Evolutionary conservation across 768 basidiomycete species (phyloP).

Genomic region (Auricularia auricula-judae): DNA sequence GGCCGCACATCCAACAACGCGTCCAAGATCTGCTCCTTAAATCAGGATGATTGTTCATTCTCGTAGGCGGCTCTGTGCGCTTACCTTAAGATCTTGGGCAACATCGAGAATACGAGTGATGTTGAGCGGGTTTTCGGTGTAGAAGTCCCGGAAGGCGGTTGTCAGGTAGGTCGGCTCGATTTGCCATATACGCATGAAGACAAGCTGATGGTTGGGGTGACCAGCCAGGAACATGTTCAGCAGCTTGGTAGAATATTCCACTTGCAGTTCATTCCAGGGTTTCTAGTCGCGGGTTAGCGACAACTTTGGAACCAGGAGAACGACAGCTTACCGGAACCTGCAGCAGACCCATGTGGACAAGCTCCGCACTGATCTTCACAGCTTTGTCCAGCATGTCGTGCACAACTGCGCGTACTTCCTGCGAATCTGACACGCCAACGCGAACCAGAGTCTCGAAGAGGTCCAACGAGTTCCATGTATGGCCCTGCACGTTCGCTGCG

Average conservation of each 20-base stretch:
- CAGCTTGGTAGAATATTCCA: slow-evolving; percentile 78
- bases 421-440: slow-evolving; percentile 57
- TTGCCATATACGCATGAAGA: slow-evolving; percentile 95
- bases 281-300: slow-evolving; percentile 39
- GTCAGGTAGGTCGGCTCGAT: slow-evolving; percentile 79
- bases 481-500: slow-evolving; percentile 81
- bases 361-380: slow-evolving; percentile 84
- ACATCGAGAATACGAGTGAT: slow-evolving; percentile 92
- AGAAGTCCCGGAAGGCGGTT: slow-evolving; percentile 82
- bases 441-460: slow-evolving; percentile 82
- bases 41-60: background rate
- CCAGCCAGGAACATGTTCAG: slow-evolving; percentile 85
- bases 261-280: slow-evolving; percentile 77
- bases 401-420: slow-evolving; percentile 65
- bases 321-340: slow-evolving; percentile 67
- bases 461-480: slow-evolving; percentile 92
- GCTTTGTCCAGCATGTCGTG: slow-evolving; percentile 91
- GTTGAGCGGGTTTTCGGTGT: slow-evolving; percentile 84
- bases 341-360: slow-evolving; percentile 86
- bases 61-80: slow-evolving; percentile 12
- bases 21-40: slow-evolving; percentile 66
- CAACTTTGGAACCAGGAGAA: background rate
- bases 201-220: slow-evolving; percentile 90
- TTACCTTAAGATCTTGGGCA: slow-evolving; percentile 86
- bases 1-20: slow-evolving; percentile 84